phyloP scores from a whole-genome alignment of 2,329 filamentous ascomycete genomes.

The Emydomyces testavorans region DNA sequence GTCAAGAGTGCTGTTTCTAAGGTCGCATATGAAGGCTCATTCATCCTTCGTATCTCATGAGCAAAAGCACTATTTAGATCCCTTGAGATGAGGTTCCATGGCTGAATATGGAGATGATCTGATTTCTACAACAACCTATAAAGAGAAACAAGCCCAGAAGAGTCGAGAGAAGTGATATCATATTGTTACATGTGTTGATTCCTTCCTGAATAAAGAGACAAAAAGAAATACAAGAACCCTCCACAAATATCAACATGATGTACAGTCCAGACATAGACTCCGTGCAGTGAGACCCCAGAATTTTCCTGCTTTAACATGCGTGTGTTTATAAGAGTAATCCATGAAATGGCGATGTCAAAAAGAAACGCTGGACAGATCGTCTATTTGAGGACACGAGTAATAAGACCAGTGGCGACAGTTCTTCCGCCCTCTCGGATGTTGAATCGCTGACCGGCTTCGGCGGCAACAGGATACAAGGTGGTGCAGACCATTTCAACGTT shows the following conservation, averaged over 20 bases:
- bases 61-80: too few species aligned
- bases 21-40: too few species aligned
- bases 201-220: constrained; percentile 3
- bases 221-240: constrained; percentile 10
- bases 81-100: too few species aligned
- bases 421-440: constrained; percentile 96
- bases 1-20: too few species aligned
- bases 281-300: constrained; percentile 13
- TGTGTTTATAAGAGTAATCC: constrained; percentile 8
- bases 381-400: constrained; percentile 57
- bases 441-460: constrained; percentile 89
- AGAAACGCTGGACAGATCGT: constrained; percentile 18
- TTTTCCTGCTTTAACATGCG: constrained; percentile 6
- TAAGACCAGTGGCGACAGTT: constrained; percentile 71
- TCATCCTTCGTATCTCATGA: too few species aligned
- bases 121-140: too few species aligned
- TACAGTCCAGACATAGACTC: constrained; percentile 15
- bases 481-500: constrained; percentile 95
- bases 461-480: constrained; percentile 71
- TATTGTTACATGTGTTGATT: constrained; percentile 12
- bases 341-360: constrained; percentile 5
- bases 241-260: constrained; percentile 12
- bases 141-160: constrained; percentile 2
- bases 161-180: constrained; percentile 15
- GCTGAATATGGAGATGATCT: too few species aligned